A percentile compares a stretch with the other conserved stretches of the same genome.
These are phyloP conservation scores for Lentinula novae-zelandiae DNA, from an alignment of 1,284 basidiomycete species.

Conservation along the genomic window DNA sequence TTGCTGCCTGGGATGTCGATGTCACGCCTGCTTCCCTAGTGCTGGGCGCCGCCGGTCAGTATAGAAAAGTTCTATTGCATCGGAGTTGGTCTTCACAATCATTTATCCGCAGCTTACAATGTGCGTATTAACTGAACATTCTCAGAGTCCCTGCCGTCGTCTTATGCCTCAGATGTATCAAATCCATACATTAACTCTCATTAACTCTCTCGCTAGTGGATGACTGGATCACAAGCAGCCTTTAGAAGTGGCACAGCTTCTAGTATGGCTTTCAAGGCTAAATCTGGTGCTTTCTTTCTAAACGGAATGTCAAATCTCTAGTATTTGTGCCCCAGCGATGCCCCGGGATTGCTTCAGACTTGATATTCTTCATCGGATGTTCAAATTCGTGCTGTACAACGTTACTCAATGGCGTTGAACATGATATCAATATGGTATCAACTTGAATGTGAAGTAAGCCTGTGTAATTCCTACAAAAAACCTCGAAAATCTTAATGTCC, in stretches of 20 bases:
- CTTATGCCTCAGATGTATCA: conserved; percentile 28
- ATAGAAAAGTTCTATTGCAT: not conserved
- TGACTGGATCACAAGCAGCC: conserved; percentile 30
- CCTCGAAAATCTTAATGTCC: not conserved
- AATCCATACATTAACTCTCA: conserved; percentile 23
- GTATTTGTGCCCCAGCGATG: conserved; percentile 30
- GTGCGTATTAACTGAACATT: conserved; percentile 18
- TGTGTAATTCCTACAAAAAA: not conserved
- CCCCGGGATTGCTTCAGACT: not conserved
- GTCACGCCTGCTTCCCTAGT: conserved; percentile 33
- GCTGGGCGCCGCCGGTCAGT: conserved; percentile 35
- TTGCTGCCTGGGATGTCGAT: conserved; percentile 32
- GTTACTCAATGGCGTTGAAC: not conserved
- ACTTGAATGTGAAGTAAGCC: not conserved
- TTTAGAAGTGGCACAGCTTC: conserved; percentile 24
- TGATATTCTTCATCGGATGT: not conserved
- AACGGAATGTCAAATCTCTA: conserved; percentile 28
- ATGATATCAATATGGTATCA: not conserved
- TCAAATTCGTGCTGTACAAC: not conserved
- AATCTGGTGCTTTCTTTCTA: conserved; percentile 20
- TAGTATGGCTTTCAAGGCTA: conserved; percentile 26
- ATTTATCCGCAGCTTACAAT: conserved; percentile 26
- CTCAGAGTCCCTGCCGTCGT: not conserved
- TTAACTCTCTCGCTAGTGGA: conserved; percentile 25
- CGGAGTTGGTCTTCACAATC: not conserved